These are phyloP conservation scores for Clonostachys sp. DNA, from an alignment of 2,329 filamentous ascomycete genomes.

Conservation along the genomic window DNA sequence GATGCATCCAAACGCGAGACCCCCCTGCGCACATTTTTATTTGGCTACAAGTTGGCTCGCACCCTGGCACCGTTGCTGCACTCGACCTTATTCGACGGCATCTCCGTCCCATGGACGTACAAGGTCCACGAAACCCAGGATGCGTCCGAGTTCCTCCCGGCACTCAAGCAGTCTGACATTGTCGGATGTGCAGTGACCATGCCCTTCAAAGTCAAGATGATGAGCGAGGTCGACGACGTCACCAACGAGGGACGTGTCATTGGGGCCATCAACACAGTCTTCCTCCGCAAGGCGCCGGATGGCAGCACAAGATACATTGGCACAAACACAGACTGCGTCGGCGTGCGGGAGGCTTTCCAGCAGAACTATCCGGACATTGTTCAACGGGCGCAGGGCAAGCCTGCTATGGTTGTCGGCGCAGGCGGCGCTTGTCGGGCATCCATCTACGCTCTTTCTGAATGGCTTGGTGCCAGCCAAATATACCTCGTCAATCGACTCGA, in stretches of 20 bases:
- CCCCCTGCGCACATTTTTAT: too few species aligned
- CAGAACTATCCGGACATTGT: neutral
- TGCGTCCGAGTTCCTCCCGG: neutral
- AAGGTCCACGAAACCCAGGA: constrained; percentile 1
- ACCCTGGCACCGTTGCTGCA: neutral
- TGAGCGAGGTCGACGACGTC: neutral
- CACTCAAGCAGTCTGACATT: neutral
- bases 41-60: too few species aligned
- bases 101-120: constrained; percentile 1
- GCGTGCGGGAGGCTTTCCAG: neutral
- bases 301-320: constrained; percentile 1
- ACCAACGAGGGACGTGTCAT: constrained; percentile 1
- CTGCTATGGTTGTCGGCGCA: constrained; percentile 1
- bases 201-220: constrained; percentile 3
- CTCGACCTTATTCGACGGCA: neutral
- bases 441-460: constrained; percentile 1
- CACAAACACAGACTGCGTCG: constrained; percentile 2
- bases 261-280: constrained; percentile 3
- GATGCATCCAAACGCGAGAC: too few species aligned
- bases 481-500: constrained; percentile 3
- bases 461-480: neutral
- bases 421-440: constrained; percentile 1
- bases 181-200: neutral
- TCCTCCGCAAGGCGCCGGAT: neutral
- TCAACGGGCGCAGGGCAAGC: neutral